Percentiles rank a stretch among this genome's conserved stretches.
Conservation (phyloP, 139 green algal genomes). For the Gonium pectorale region DNA sequence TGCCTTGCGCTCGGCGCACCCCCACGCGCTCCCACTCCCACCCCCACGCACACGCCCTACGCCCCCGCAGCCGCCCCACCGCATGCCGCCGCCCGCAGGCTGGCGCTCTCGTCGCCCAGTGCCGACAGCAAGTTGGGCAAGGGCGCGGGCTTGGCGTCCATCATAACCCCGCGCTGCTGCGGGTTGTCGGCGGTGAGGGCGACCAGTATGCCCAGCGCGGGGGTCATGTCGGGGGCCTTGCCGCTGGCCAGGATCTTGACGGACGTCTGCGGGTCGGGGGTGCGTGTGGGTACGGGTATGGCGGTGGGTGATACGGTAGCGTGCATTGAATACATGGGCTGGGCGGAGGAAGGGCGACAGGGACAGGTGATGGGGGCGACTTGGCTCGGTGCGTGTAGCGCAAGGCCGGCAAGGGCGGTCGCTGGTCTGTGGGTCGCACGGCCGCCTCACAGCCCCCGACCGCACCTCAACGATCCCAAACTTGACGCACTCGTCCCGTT, state of each 20-base stretch:
- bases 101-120: constrained; percentile 44
- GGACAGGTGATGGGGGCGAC: too few relatives aligned
- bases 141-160: constrained; percentile 50
- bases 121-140: constrained; percentile 42
- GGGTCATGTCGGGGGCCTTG: constrained; percentile 53
- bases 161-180: constrained; percentile 48
- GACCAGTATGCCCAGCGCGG: constrained; percentile 50
- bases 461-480: constrained; percentile 50
- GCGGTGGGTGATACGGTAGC: too few relatives aligned
- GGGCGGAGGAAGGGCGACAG: too few relatives aligned
- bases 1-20: too few relatives aligned
- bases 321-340: too few relatives aligned
- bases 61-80: constrained; percentile 14
- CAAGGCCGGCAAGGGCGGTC: too few relatives aligned
- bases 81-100: constrained; percentile 43
- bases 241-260: constrained; percentile 50
- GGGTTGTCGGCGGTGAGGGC: constrained; percentile 43
- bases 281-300: too few relatives aligned
- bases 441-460: too few relatives aligned
- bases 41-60: too few relatives aligned
- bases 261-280: constrained; percentile 22
- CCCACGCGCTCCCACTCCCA: too few relatives aligned
- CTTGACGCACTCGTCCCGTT: constrained; percentile 57
- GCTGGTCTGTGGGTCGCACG: too few relatives aligned
- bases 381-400: too few relatives aligned